Conservation (phyloP, 1,139 yeast species). For the Geotrichum reessii region DNA sequence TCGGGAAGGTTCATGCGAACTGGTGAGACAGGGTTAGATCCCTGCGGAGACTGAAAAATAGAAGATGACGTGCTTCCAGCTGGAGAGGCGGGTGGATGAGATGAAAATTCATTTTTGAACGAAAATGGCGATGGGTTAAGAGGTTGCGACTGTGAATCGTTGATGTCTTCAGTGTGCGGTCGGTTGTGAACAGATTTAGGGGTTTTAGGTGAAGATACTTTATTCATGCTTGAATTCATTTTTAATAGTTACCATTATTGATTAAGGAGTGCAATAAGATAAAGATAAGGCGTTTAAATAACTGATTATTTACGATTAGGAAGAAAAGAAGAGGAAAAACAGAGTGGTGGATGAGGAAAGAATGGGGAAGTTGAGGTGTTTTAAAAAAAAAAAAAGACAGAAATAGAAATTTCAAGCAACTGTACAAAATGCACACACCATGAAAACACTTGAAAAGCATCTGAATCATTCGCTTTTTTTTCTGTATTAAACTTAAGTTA, state of each 20-base stretch:
- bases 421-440: not conserved
- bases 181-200: not conserved
- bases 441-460: not conserved
- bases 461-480: not conserved
- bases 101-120: not conserved
- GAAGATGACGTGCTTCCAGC: slow-evolving; percentile 12
- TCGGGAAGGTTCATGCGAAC: slow-evolving; percentile 7
- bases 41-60: slow-evolving; percentile 9
- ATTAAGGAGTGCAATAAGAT: not conserved
- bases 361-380: slow-evolving; percentile 5
- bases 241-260: slow-evolving; percentile 5
- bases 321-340: not conserved
- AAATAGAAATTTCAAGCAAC: not conserved
- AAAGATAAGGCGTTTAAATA: not conserved
- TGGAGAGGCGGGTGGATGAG: not conserved
- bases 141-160: not conserved
- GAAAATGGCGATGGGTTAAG: not conserved
- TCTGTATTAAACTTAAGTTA: not conserved
- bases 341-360: not conserved
- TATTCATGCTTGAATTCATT: slow-evolving; percentile 10
- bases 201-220: not conserved
- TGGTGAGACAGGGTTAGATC: slow-evolving; percentile 5
- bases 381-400: not conserved
- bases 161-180: not conserved
- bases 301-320: not conserved